Evolutionary conservation across 2,329 filamentous ascomycete genomes (phyloP), one percentile per base, ranked within the genome.

Genomic region (Sporothrix humicola): DNA sequence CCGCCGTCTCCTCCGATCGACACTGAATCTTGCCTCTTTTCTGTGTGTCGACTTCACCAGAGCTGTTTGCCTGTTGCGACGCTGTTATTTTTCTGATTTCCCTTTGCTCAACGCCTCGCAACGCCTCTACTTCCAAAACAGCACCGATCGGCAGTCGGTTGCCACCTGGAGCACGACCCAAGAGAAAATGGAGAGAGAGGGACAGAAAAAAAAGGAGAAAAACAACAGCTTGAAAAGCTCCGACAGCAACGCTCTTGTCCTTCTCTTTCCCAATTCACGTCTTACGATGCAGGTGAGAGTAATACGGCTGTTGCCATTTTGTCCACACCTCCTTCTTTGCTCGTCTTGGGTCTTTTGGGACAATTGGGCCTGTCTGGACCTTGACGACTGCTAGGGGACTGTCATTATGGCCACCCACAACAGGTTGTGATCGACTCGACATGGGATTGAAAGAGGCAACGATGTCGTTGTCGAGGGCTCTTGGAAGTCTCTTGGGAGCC

Each of bases 341-440:
- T 48, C 10, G 31, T 37, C 31, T 37, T 37, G 31, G 31, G 31
- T 12, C 15, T 48, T 5, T n/a, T 61, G 6, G 10, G n/a, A 42
- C 5, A 9, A 15, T n/a, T 50, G 20, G 44, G 42, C 58, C 58
- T 12, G 20, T 50, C 63, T 50, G 20, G 61, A 31, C 63, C 44
- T 50, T 3, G 63, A 13, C 59, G 10, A 8, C 23, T 13, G 31
- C 31, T 3, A 37, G 31, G 31, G 31, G n/a, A n/a, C 31, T 44
- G n/a, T 13, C 58, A 54, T 20, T 12, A 37, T 4, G 17, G 1
- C 5, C 13, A 1, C 37, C 42, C 44, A 13, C 26, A 68, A n/a
- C 44, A 68, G 63, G 63, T 26, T 17, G 63, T 50, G 63, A 68
- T 68, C 63, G 63, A 31, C 63, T 68, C 42, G n/a, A 7, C 59